These are phyloP conservation scores for Leishmania turanica DNA, from an alignment of 208 protist species.

Conservation along the genomic window DNA sequence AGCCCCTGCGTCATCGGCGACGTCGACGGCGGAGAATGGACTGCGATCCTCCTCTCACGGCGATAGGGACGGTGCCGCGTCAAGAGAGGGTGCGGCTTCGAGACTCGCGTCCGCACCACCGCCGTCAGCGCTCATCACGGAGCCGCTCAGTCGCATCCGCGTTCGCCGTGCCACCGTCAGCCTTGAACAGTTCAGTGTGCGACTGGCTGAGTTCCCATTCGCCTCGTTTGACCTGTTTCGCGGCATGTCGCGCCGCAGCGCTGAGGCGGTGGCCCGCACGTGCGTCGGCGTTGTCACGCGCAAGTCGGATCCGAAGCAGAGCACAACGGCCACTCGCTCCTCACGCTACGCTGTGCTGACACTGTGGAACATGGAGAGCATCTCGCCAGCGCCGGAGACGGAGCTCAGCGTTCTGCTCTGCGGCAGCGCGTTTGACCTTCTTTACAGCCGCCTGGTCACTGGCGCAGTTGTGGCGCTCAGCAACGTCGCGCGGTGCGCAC, in stretches of 20 bases:
- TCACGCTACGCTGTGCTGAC: conserved; percentile 51
- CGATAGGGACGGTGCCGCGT: background rate
- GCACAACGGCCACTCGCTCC: conserved; percentile 13
- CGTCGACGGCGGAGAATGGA: background rate
- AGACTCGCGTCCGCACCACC: background rate
- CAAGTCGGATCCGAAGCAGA: conserved; percentile 71
- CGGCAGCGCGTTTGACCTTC: conserved; percentile 60
- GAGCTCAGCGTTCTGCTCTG: conserved; percentile 66
- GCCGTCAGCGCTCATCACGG: conserved; percentile 18
- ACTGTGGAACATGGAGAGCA: conserved; percentile 69
- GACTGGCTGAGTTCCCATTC: conserved; percentile 62
- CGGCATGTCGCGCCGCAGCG: conserved; percentile 5
- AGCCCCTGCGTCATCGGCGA: background rate
- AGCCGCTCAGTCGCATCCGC: conserved; percentile 50
- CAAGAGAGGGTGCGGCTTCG: background rate
- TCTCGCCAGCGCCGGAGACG: conserved; percentile 39
- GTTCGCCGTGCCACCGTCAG: conserved; percentile 56
- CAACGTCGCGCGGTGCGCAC: conserved; percentile 34
- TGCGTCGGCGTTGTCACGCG: conserved; percentile 70
- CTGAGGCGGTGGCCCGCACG: conserved; percentile 28
- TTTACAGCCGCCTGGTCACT: conserved; percentile 50
- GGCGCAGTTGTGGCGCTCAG: conserved; percentile 67
- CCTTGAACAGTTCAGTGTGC: conserved; percentile 63
- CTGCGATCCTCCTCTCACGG: background rate
- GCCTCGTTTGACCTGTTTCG: conserved; percentile 39